phyloP scores from a whole-genome alignment of 805 yeast genomes.

The Saccharomyces paradoxus region DNA sequence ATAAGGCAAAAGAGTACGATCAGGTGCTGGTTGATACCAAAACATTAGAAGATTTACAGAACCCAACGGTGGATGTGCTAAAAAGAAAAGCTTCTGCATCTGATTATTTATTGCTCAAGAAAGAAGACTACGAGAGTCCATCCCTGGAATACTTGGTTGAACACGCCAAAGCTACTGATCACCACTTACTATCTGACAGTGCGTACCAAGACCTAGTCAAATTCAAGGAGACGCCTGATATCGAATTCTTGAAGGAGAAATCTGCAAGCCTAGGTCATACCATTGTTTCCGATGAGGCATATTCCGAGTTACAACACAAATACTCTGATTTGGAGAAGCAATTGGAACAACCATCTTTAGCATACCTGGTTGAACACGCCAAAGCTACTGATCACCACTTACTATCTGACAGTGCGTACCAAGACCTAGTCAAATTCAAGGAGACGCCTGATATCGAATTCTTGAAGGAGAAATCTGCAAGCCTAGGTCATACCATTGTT shows the following conservation, averaged over 20 bases:
- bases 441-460: conserved; percentile 9
- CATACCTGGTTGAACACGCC: conserved; percentile 23
- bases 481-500: not conserved
- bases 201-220: not conserved
- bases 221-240: conserved; percentile 1
- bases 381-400: conserved; percentile 2
- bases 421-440: conserved; percentile 1
- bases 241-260: conserved; percentile 6
- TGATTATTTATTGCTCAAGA: conserved; percentile 18
- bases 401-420: conserved; percentile 1
- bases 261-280: not conserved
- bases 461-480: conserved; percentile 2
- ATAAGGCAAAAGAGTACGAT: conserved; percentile 10
- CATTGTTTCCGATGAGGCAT: not conserved
- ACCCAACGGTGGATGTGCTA: conserved; percentile 7
- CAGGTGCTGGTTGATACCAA: not conserved
- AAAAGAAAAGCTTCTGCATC: conserved; percentile 20
- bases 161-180: not conserved
- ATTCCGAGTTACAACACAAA: conserved; percentile 2
- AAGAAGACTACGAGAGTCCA: conserved; percentile 7
- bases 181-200: not conserved
- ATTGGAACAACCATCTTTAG: conserved; percentile 17
- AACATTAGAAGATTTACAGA: not conserved
- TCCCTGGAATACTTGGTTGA: not conserved
- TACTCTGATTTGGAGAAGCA: conserved; percentile 4